These are phyloP conservation scores for Trichoderma harzianum DNA, from an alignment of 2,329 filamentous ascomycete genomes.

Conservation along the genomic window DNA sequence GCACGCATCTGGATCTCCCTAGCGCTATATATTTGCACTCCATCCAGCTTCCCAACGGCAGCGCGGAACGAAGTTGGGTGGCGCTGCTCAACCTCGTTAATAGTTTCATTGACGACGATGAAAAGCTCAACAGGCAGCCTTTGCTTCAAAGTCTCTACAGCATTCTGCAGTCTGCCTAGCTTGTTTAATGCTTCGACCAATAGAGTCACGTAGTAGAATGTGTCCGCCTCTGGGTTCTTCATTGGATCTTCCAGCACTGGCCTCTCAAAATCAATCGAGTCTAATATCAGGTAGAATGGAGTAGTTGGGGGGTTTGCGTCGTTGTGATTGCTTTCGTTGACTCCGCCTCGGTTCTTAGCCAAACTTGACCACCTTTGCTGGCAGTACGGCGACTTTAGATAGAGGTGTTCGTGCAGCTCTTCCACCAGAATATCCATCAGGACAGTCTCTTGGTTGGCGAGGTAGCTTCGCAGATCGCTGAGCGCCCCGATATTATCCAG, in stretches of 20 bases:
- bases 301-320: conserved; percentile 42
- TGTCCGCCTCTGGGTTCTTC: conserved; percentile 92
- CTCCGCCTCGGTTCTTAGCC: conserved; percentile 60
- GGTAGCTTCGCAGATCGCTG: conserved; percentile 79
- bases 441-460: conserved; percentile 87
- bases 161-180: conserved; percentile 78
- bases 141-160: conserved; percentile 88
- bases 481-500: conserved; percentile 89
- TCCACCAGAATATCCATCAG: conserved; percentile 95
- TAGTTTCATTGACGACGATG: conserved; percentile 88
- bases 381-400: conserved; percentile 96
- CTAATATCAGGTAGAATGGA: conserved; percentile 59
- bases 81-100: conserved; percentile 87
- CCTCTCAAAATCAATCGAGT: conserved; percentile 57
- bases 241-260: conserved; percentile 78
- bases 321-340: conserved; percentile 44
- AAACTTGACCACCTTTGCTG: conserved; percentile 92
- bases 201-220: conserved; percentile 86
- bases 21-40: conserved; percentile 60
- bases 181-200: conserved; percentile 88
- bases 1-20: conserved; percentile 73
- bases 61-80: conserved; percentile 78
- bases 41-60: conserved; percentile 52
- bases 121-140: conserved; percentile 91
- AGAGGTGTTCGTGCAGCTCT: conserved; percentile 93